Evolutionary conservation across 148 eudicot genomes (phyloP).

Genomic region (Heliosperma pusillum): DNA sequence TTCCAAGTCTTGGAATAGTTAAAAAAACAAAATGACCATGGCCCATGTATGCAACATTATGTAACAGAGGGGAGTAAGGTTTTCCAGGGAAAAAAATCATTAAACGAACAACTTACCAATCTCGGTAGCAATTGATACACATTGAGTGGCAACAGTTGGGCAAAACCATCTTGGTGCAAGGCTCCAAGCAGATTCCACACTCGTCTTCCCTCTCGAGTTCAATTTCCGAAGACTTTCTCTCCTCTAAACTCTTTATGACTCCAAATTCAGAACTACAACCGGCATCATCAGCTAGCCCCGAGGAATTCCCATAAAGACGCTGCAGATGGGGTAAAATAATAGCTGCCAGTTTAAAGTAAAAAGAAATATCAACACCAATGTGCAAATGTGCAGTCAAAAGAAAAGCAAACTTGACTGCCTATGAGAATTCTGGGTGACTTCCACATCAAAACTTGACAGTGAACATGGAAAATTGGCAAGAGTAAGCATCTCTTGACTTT

Average conservation of each 20-base stretch:
- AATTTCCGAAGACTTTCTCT: conserved; percentile 31
- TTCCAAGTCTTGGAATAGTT: background rate
- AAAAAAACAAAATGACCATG: background rate
- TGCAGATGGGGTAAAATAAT: conserved; percentile 57
- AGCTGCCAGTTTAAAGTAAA: conserved; percentile 33
- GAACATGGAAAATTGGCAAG: background rate
- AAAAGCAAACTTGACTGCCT: background rate
- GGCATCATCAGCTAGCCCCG: conserved; percentile 28
- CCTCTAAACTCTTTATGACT: conserved; percentile 29
- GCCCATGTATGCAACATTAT: background rate
- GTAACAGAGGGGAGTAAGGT: background rate
- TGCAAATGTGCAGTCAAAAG: background rate
- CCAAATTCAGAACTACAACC: conserved; percentile 18
- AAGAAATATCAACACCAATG: background rate
- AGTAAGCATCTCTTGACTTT: background rate
- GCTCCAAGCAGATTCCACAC: conserved; percentile 75
- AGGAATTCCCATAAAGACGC: conserved; percentile 36
- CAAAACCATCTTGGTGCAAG: conserved; percentile 66
- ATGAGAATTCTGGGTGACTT: background rate
- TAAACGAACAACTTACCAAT: conserved; percentile 38
- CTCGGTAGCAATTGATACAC: conserved; percentile 72
- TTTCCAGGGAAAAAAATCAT: background rate
- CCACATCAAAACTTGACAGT: background rate
- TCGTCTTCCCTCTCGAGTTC: conserved; percentile 60
- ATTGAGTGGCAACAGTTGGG: conserved; percentile 68